Evolutionary conservation across 352 stramenopile species (phyloP).

Genomic region (Phytophthora palmivora): DNA sequence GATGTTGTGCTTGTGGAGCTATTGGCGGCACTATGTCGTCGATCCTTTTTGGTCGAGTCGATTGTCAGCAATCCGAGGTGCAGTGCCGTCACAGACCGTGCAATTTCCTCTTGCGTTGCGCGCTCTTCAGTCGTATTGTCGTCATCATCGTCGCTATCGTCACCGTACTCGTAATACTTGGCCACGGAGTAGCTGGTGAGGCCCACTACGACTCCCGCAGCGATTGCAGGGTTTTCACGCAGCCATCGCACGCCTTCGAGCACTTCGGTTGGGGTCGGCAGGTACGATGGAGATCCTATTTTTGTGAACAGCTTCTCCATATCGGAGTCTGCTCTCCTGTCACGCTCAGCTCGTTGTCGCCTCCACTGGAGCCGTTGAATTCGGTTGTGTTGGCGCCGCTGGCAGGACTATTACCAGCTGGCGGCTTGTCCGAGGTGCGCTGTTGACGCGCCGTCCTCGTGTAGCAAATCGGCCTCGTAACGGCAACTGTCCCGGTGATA

Average conservation of each 20-base stretch:
- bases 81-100: slow-evolving; percentile 54
- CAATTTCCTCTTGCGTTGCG: slow-evolving; percentile 54
- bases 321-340: not conserved
- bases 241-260: slow-evolving; percentile 69
- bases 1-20: slow-evolving; percentile 41
- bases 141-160: slow-evolving; percentile 33
- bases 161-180: slow-evolving; percentile 63
- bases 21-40: slow-evolving; percentile 28
- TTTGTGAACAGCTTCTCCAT: slow-evolving; percentile 53
- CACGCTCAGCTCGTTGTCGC: slow-evolving; percentile 6
- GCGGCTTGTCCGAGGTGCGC: slow-evolving; percentile 27
- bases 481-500: slow-evolving; percentile 20
- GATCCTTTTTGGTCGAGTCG: slow-evolving; percentile 17
- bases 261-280: slow-evolving; percentile 70
- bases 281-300: slow-evolving; percentile 60
- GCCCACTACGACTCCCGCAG: slow-evolving; percentile 66
- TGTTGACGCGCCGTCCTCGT: slow-evolving; percentile 47
- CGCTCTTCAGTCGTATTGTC: not conserved
- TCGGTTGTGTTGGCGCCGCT: slow-evolving; percentile 20
- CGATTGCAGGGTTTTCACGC: slow-evolving; percentile 70
- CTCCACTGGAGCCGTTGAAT: slow-evolving; percentile 33
- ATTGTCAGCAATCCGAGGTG: slow-evolving; percentile 53
- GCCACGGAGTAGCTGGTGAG: slow-evolving; percentile 75
- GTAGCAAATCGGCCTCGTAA: slow-evolving; percentile 33
- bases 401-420: slow-evolving; percentile 10